These are phyloP conservation scores for Jackrogersella multiformis DNA, from an alignment of 495 filamentous ascomycete genomes.

Conservation along the genomic window DNA sequence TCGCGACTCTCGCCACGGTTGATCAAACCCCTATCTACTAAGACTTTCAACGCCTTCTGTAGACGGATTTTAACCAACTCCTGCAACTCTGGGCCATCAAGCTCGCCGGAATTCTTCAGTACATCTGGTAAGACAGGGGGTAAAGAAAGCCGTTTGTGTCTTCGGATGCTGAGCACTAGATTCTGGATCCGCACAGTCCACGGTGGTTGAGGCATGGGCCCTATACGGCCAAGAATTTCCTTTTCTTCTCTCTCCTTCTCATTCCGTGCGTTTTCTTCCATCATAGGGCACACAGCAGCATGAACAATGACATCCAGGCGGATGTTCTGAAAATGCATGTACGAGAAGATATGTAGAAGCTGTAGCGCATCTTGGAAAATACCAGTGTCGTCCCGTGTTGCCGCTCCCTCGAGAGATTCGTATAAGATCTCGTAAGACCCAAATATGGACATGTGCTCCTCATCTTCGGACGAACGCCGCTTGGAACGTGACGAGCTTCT, in stretches of 20 bases:
- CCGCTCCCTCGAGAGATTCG: conserved; percentile 32
- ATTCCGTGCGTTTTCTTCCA: conserved; percentile 14
- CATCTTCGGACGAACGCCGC: conserved; percentile 21
- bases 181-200: too few relatives aligned
- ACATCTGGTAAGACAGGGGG: conserved; percentile 14
- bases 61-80: conserved; percentile 17
- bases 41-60: too few relatives aligned
- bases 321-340: conserved; percentile 48
- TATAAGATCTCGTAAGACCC: conserved; percentile 49
- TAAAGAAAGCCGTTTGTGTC: not conserved
- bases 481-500: conserved; percentile 9
- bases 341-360: conserved; percentile 54
- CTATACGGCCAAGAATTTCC: not conserved
- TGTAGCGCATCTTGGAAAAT: conserved; percentile 49
- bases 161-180: too few relatives aligned
- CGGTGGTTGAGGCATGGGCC: too few relatives aligned
- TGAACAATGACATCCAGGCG: conserved; percentile 45
- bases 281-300: conserved; percentile 30
- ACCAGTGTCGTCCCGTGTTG: not conserved
- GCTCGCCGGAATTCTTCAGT: conserved; percentile 15
- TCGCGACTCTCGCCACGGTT: too few relatives aligned
- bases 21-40: too few relatives aligned
- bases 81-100: not conserved
- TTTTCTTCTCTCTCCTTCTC: not conserved
- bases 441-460: conserved; percentile 45